Conservation (phyloP, 1,284 basidiomycete species). For the Rhodotorula mucilaginosa region DNA sequence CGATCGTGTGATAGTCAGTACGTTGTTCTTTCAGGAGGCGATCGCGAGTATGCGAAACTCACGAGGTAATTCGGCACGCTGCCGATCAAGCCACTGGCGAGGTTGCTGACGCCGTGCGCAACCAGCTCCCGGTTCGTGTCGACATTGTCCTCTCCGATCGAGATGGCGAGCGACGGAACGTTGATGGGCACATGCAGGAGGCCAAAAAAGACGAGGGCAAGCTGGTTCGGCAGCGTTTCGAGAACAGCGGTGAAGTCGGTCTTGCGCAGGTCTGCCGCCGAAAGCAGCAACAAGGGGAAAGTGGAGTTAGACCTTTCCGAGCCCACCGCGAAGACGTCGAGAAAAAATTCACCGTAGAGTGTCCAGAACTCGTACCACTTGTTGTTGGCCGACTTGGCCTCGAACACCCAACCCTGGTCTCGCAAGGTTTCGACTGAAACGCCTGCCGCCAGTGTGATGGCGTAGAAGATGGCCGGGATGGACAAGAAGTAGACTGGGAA, state of each 20-base stretch:
- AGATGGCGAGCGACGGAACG: constrained; percentile 88
- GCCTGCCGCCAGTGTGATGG: constrained; percentile 62
- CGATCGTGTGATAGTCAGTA: not conserved
- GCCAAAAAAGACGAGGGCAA: constrained; percentile 75
- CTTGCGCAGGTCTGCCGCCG: constrained; percentile 59
- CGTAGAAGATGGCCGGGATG: constrained; percentile 82
- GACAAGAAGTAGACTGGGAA: constrained; percentile 84
- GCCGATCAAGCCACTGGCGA: constrained; percentile 74
- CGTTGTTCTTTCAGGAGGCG: not conserved
- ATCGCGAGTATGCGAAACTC: not conserved
- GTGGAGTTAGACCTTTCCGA: not conserved
- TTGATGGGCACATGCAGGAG: constrained; percentile 87
- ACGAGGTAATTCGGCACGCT: constrained; percentile 57
- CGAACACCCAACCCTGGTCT: constrained; percentile 80
- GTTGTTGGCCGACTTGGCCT: constrained; percentile 62
- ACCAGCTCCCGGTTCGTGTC: constrained; percentile 91
- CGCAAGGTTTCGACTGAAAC: constrained; percentile 66
- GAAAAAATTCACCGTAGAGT: constrained; percentile 61
- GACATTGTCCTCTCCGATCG: constrained; percentile 79
- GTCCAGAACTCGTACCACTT: constrained; percentile 81
- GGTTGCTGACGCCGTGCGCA: constrained; percentile 87
- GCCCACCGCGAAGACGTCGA: not conserved
- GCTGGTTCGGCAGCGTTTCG: constrained; percentile 52
- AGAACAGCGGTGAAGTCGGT: constrained; percentile 58
- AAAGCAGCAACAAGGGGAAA: not conserved